Evolutionary conservation across 306 rosid species (phyloP).

Genomic region (Gastrolobium villosum): DNA sequence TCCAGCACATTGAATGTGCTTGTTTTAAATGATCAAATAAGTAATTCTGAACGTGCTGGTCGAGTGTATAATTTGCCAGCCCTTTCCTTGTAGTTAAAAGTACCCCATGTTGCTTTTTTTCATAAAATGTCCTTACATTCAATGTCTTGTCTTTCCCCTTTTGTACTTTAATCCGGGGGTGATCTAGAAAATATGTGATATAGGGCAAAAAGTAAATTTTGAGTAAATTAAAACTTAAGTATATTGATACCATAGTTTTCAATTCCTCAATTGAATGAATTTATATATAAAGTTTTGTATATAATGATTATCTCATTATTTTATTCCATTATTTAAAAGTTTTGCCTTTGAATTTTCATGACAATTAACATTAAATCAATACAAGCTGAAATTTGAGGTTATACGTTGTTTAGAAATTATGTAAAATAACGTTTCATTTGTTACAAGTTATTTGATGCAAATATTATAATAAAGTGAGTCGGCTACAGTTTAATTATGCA

Average conservation of each 20-base stretch:
- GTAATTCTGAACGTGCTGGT: constrained; percentile 47
- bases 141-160: not conserved
- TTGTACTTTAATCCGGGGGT: not conserved
- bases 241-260: not conserved
- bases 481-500: no score
- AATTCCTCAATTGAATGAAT: not conserved
- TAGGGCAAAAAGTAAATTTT: not conserved
- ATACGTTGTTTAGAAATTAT: no score
- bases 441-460: no score
- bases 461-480: no score
- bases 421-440: no score
- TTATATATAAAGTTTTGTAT: not conserved
- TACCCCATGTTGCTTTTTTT: constrained; percentile 19
- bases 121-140: not conserved
- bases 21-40: constrained; percentile 72
- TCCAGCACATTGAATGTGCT: constrained; percentile 71
- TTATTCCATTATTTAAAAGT: not conserved
- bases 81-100: constrained; percentile 55
- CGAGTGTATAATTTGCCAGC: constrained; percentile 53
- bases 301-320: not conserved
- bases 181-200: not conserved
- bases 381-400: not conserved
- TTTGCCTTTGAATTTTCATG: not conserved
- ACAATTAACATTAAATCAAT: not conserved
- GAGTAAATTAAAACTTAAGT: no score